Percentiles rank a stretch among this genome's conserved stretches.
phyloP scores from a whole-genome alignment of 2,329 filamentous ascomycete genomes.

The Aspergillus sp. region DNA sequence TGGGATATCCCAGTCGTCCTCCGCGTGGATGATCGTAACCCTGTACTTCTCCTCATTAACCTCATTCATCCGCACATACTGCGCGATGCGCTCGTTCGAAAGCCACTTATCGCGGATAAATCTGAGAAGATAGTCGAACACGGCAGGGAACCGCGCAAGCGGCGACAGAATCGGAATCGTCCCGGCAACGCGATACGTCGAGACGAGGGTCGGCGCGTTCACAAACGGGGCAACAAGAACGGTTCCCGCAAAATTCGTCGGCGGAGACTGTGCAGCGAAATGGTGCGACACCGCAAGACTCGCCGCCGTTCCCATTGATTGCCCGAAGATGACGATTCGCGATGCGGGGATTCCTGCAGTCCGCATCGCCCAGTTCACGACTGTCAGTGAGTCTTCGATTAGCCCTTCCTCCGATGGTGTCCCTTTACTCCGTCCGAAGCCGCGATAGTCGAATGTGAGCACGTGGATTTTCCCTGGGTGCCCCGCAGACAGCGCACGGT shows the following conservation, averaged over 20 bases:
- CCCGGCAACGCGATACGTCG: constrained; percentile 63
- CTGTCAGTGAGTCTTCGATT: constrained; percentile 56
- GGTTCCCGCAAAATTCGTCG: constrained; percentile 57
- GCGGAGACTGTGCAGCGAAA: constrained; percentile 47
- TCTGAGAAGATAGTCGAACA: constrained; percentile 17
- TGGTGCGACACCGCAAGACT: constrained; percentile 51
- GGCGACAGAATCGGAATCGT: constrained; percentile 60
- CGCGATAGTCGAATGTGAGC: constrained; percentile 56
- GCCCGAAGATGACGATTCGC: constrained; percentile 63
- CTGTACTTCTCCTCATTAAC: constrained; percentile 30
- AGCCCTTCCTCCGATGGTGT: constrained; percentile 61
- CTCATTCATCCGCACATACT: constrained; percentile 13
- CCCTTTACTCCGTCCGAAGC: constrained; percentile 61
- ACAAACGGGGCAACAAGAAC: constrained; percentile 63
- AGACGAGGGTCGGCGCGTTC: constrained; percentile 57
- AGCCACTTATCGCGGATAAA: constrained; percentile 21
- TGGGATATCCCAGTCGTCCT: constrained; percentile 42
- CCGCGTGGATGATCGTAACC: constrained; percentile 40
- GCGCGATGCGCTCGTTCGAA: constrained; percentile 14
- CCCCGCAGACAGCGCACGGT: constrained; percentile 50
- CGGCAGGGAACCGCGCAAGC: constrained; percentile 51
- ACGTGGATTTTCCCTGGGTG: constrained; percentile 60
- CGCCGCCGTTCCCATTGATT: constrained; percentile 64
- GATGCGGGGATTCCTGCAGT: constrained; percentile 57
- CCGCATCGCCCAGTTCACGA: constrained; percentile 60